phyloP scores from a whole-genome alignment of 352 stramenopile genomes.

The Blastocystis sp. region DNA sequence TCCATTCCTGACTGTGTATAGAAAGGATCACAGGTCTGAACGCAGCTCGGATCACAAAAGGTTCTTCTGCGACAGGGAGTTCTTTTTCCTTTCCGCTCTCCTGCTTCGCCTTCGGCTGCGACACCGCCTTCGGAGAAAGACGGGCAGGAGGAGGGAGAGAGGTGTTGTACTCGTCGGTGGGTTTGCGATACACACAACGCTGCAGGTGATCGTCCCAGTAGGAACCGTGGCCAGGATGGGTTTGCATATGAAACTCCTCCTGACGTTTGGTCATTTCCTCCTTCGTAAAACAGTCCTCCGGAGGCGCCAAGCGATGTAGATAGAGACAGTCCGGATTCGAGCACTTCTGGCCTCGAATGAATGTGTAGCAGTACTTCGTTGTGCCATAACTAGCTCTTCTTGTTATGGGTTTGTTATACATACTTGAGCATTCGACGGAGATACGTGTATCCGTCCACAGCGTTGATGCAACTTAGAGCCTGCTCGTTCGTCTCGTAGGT shows the following conservation, averaged over 20 bases:
- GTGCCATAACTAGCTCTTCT: conserved; percentile 78
- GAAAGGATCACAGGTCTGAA: background rate
- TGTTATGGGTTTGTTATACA: background rate
- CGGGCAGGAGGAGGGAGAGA: background rate
- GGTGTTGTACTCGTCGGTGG: conserved; percentile 7
- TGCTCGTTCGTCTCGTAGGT: conserved; percentile 83
- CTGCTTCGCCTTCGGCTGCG: background rate
- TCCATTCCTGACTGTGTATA: background rate
- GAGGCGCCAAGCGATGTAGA: conserved; percentile 82
- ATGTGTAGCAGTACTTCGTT: conserved; percentile 91
- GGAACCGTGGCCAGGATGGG: conserved; percentile 20
- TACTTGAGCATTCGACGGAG: conserved; percentile 9
- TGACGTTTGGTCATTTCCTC: conserved; percentile 74
- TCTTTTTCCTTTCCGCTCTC: background rate
- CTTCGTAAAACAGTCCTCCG: conserved; percentile 86
- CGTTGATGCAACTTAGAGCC: conserved; percentile 79
- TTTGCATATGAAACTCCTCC: conserved; percentile 19
- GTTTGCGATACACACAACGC: background rate
- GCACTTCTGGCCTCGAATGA: conserved; percentile 80
- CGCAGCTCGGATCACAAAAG: background rate
- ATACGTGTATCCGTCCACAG: conserved; percentile 73
- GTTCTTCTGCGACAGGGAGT: background rate
- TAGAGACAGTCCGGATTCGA: conserved; percentile 88
- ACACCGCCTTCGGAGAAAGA: background rate
- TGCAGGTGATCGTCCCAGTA: conserved; percentile 22